A percentile compares a stretch with the other conserved stretches of the same genome.
Conservation (phyloP, 2,329 filamentous ascomycete genomes). For the Cladophialophora yegresii region DNA sequence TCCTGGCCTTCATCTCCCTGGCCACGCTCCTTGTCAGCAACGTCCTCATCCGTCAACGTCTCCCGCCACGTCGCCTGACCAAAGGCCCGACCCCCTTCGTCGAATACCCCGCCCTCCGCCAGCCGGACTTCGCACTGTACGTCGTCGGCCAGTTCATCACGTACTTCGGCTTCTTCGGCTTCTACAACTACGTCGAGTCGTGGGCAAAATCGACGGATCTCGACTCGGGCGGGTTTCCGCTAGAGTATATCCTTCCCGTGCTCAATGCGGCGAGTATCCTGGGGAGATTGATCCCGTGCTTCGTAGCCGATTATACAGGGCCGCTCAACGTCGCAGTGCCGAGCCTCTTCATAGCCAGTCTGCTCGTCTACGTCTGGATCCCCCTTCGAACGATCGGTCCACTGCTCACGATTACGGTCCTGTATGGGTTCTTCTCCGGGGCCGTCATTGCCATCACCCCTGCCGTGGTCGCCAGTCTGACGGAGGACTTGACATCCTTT, state of each 20-base stretch:
- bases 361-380: slow-evolving; percentile 59
- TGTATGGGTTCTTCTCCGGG: slow-evolving; percentile 71
- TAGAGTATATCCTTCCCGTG: slow-evolving; percentile 55
- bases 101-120: neutral
- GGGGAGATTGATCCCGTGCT: slow-evolving; percentile 40
- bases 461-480: slow-evolving; percentile 57
- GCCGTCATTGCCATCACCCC: slow-evolving; percentile 54
- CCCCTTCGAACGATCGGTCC: slow-evolving; percentile 55
- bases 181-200: neutral
- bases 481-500: neutral
- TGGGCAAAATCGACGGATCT: neutral
- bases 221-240: slow-evolving; percentile 36
- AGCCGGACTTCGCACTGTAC: neutral
- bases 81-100: neutral
- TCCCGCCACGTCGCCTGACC: neutral
- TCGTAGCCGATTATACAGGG: slow-evolving; percentile 38
- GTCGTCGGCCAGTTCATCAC: neutral
- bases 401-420: slow-evolving; percentile 62
- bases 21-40: neutral
- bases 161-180: neutral
- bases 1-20: neutral
- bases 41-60: neutral
- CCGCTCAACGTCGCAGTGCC: slow-evolving; percentile 34
- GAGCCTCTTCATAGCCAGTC: slow-evolving; percentile 45
- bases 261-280: slow-evolving; percentile 51